Evolutionary conservation across 2,329 filamentous ascomycete species (phyloP), one percentile per base, ranked within the genome.

Genomic region (Cladosporium sp.): DNA sequence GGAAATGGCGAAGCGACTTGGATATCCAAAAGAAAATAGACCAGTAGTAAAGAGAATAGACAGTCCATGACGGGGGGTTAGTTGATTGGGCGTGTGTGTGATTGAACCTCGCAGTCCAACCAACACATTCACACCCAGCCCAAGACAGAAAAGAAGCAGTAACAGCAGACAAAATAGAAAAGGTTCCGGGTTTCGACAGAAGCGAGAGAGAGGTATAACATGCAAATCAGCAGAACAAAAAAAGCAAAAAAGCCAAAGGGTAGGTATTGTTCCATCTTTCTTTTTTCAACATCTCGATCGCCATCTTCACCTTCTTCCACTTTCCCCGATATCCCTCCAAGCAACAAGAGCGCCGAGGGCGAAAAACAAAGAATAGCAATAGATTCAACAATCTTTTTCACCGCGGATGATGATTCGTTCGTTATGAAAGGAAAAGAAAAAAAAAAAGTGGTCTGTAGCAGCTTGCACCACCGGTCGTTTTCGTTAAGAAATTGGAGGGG

Each of bases 171-270:
- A 24, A 34, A 41, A 48, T 20, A 20, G 24, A 27, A 9, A 27
- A n/a, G n/a, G n/a, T n/a, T n/a, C 30, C 30, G 6, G 6, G 5
- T 7, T n/a, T 27, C 43, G 7, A 47, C 20, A 47, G 11, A n/a
- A n/a, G 24, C 37, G 27, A 48, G 45, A 36, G 45, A 48, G 45
- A 48, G 45, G 45, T 48, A 48, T 48, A 48, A 36, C 15, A 36
- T 17, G 32, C 15, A 36, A 15, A n/a, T n/a, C n/a, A n/a, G n/a
- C n/a, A n/a, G n/a, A n/a, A n/a, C n/a, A n/a, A n/a, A n/a, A n/a
- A n/a, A n/a, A n/a, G 32, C 32, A 36, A 27, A 27, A 27, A n/a
- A 18, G n/a, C n/a, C n/a, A n/a, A 38, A 47, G 38, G 37, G 43
- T 22, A 27, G 30, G 15, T 34, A 30, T 32, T 22, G 27, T 27